A percentile compares a stretch with the other conserved stretches of the same genome.
phyloP scores from a whole-genome alignment of 75 land plant species.

The Sequoia sempervirens region DNA sequence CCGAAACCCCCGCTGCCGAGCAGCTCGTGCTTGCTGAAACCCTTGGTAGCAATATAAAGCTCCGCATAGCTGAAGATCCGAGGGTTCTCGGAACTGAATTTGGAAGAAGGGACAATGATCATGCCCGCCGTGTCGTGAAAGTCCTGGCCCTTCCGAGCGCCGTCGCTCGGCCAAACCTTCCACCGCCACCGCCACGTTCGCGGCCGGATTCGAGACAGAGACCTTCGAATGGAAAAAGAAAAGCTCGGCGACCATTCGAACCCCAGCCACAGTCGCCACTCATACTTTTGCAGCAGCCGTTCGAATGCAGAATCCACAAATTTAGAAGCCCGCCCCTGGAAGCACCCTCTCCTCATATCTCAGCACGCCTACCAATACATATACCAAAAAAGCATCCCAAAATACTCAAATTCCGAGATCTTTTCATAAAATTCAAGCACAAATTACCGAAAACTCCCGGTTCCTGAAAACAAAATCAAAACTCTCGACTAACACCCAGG shows the following conservation, averaged over 20 bases:
- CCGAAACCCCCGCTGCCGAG: slow-evolving; percentile 79
- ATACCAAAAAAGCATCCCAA: background rate
- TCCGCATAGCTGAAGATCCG: slow-evolving; percentile 58
- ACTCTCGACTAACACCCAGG: no score
- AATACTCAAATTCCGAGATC: background rate
- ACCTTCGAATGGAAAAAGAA: background rate
- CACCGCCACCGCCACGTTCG: background rate
- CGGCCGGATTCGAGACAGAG: background rate
- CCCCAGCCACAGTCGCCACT: background rate
- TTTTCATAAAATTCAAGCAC: background rate
- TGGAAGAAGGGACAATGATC: background rate
- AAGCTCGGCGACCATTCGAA: background rate
- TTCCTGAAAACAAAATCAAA: no score
- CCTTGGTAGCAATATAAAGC: slow-evolving; percentile 60
- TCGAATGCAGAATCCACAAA: background rate
- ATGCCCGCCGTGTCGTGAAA: slow-evolving; percentile 2
- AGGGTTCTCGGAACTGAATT: slow-evolving; percentile 15
- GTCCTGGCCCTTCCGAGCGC: background rate
- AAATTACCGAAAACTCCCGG: background rate
- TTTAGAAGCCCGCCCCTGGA: background rate
- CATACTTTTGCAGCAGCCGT: background rate
- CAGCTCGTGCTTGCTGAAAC: slow-evolving; percentile 44
- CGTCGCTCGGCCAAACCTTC: slow-evolving; percentile 3
- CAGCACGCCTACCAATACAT: no score
- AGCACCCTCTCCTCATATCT: background rate